phyloP scores from a whole-genome alignment of 306 rosid species.

The Bauhinia variegata region DNA sequence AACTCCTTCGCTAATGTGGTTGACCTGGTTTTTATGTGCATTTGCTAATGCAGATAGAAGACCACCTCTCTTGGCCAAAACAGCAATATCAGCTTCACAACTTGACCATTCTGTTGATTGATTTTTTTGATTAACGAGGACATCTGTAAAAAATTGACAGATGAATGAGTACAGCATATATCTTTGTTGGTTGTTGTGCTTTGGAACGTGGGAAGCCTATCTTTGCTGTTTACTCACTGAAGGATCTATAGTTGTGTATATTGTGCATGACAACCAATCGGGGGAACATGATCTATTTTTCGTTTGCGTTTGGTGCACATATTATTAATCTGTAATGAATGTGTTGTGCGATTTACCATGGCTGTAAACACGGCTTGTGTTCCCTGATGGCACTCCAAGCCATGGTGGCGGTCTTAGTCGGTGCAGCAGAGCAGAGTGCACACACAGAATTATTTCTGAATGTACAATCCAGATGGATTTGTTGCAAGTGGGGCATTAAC shows the following conservation, averaged over 20 bases:
- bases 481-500: neutral
- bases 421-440: neutral
- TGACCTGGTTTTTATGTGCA: neutral
- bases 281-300: neutral
- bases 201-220: no score
- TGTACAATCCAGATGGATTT: no score
- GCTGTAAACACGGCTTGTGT: conserved; percentile 1
- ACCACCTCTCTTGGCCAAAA: conserved; percentile 2
- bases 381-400: neutral
- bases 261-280: neutral
- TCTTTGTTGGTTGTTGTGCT: no score
- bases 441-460: neutral
- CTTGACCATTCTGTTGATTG: no score
- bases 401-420: neutral
- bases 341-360: conserved; percentile 7
- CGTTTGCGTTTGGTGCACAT: neutral
- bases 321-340: conserved; percentile 2
- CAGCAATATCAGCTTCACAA: neutral
- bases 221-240: neutral
- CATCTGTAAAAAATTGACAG: neutral
- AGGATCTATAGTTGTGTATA: no score
- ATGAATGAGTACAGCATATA: neutral
- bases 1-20: neutral
- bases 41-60: neutral
- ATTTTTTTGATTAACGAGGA: neutral